Evolutionary conservation across 1,139 yeast species (phyloP).

Genomic region (Suhomyces bokatorum): DNA sequence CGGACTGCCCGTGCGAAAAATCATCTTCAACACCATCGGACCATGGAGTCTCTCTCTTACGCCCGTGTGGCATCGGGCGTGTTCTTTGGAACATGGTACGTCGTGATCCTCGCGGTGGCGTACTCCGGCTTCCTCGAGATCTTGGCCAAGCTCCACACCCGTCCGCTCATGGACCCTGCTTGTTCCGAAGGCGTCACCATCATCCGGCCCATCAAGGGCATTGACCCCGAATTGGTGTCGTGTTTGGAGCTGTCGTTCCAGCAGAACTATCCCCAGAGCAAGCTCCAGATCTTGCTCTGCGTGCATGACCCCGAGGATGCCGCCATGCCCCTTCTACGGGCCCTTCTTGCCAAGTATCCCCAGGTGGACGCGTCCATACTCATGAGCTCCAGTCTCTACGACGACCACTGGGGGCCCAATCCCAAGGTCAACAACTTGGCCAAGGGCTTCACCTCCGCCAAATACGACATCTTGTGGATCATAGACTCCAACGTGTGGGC

Average conservation of each 20-base stretch:
- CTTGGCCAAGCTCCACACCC: slow-evolving; percentile 33
- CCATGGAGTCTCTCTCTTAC: slow-evolving; percentile 6
- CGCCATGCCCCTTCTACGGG: slow-evolving; percentile 57
- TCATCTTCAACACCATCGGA: not conserved
- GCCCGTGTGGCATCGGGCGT: slow-evolving; percentile 14
- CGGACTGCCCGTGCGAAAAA: slow-evolving; percentile 3
- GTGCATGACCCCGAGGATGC: slow-evolving; percentile 67
- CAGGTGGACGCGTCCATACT: slow-evolving; percentile 59
- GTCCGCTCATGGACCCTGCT: slow-evolving; percentile 36
- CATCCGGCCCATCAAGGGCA: slow-evolving; percentile 79
- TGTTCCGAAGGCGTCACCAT: slow-evolving; percentile 82
- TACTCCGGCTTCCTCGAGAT: slow-evolving; percentile 51
- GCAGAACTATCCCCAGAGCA: slow-evolving; percentile 62
- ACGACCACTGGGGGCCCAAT: slow-evolving; percentile 73
- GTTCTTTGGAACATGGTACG: slow-evolving; percentile 42
- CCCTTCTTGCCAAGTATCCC: slow-evolving; percentile 55
- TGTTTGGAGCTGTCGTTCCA: slow-evolving; percentile 70
- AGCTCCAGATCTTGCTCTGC: slow-evolving; percentile 73
- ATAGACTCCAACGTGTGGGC: slow-evolving; percentile 89
- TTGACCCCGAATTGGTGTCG: slow-evolving; percentile 70
- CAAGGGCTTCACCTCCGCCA: slow-evolving; percentile 70
- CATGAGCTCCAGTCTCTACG: slow-evolving; percentile 33
- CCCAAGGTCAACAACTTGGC: slow-evolving; percentile 87
- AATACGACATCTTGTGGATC: slow-evolving; percentile 80
- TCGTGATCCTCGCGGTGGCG: slow-evolving; percentile 45